Conservation (phyloP, 306 rosid genomes). For the Oemleria cerasiformis region DNA sequence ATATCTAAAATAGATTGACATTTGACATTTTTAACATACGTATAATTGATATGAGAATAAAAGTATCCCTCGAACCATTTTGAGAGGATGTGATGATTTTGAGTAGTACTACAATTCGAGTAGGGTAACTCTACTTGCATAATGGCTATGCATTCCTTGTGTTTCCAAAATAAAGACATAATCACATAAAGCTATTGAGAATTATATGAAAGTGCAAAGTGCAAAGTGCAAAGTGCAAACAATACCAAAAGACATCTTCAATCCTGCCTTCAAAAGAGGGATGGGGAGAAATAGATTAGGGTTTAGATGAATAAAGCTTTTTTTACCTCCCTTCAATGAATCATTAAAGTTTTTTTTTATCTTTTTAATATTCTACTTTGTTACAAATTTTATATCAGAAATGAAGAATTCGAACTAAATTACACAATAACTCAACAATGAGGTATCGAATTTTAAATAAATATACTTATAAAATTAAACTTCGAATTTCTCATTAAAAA, state of each 20-base stretch:
- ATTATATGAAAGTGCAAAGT: constrained; percentile 1
- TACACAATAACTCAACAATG: too few species aligned
- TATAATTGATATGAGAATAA: too few species aligned
- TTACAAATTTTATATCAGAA: too few species aligned
- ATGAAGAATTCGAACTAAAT: too few species aligned
- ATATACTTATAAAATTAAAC: too few species aligned
- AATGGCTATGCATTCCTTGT: neutral
- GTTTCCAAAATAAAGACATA: constrained; percentile 4
- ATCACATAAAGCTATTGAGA: neutral
- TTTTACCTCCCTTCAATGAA: constrained; percentile 1
- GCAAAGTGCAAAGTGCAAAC: constrained; percentile 1
- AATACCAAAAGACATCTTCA: neutral
- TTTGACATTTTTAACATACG: too few species aligned
- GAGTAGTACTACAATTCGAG: neutral
- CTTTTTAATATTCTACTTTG: too few species aligned
- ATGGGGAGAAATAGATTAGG: neutral
- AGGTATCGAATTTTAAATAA: too few species aligned
- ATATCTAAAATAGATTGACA: too few species aligned
- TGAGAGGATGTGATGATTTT: neutral
- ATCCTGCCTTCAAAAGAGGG: neutral
- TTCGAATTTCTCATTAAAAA: too few species aligned
- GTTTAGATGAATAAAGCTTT: neutral
- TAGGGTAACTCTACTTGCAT: neutral
- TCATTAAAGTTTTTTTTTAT: neutral
- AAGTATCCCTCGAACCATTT: too few species aligned